Percentiles rank a stretch among this genome's conserved stretches.
Conservation (phyloP, 2,329 filamentous ascomycete species). For the Penicillium vulpinum region DNA sequence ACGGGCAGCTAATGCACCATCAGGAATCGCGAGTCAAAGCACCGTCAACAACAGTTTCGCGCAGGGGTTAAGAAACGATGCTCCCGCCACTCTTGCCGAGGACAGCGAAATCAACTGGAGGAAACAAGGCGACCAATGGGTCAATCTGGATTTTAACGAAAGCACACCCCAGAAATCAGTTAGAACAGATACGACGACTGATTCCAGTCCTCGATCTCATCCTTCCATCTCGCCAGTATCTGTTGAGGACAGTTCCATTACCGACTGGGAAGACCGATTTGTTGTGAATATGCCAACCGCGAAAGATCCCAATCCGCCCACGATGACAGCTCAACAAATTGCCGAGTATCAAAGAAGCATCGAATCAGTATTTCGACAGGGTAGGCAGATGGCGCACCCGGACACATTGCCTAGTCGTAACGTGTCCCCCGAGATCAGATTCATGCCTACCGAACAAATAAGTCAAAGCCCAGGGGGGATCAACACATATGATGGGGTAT, state of each 20-base stretch:
- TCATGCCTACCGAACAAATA: constrained; percentile 27
- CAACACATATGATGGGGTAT: constrained; percentile 12
- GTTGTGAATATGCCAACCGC: constrained; percentile 48
- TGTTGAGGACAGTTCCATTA: constrained; percentile 31
- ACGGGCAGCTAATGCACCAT: constrained; percentile 36
- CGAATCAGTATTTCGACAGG: constrained; percentile 32
- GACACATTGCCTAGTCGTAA: constrained; percentile 34
- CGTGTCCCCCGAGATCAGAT: constrained; percentile 31
- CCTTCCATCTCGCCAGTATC: constrained; percentile 34
- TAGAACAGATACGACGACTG: constrained; percentile 21
- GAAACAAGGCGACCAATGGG: constrained; percentile 38
- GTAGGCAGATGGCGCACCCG: constrained; percentile 33
- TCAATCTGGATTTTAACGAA: constrained; percentile 32
- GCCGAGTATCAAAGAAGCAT: constrained; percentile 41
- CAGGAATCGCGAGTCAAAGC: constrained; percentile 40
- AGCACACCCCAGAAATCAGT: constrained; percentile 21
- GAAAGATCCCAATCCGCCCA: constrained; percentile 43
- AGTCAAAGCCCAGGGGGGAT: constrained; percentile 18
- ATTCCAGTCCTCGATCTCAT: constrained; percentile 31
- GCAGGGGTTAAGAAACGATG: constrained; percentile 18
- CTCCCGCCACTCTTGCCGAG: background rate
- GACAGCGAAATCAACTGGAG: constrained; percentile 32
- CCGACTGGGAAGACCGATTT: constrained; percentile 44
- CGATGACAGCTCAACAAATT: constrained; percentile 43
- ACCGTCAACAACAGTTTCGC: constrained; percentile 25